A percentile compares a stretch with the other conserved stretches of the same genome.
These are phyloP conservation scores for Trichoderma gamsii DNA, from an alignment of 495 filamentous ascomycete genomes.

Conservation along the genomic window DNA sequence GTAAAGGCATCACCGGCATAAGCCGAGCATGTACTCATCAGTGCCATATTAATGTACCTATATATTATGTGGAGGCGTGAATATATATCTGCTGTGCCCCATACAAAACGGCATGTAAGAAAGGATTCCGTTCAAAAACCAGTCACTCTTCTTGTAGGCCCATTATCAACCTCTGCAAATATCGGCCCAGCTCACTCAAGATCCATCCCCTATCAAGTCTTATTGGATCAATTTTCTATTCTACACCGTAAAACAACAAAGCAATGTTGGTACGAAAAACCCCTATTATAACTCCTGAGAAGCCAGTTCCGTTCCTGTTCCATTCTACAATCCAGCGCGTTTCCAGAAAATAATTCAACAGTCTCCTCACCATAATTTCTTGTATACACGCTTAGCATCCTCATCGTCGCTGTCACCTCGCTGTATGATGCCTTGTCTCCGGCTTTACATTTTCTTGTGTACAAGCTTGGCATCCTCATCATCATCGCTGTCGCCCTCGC, in stretches of 20 bases:
- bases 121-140: no score
- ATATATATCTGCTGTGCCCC: no score
- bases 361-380: conserved; percentile 29
- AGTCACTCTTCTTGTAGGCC: neutral
- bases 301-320: neutral
- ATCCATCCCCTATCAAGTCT: neutral
- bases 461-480: conserved; percentile 66
- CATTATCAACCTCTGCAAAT: neutral
- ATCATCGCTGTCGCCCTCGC: conserved; percentile 51
- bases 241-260: neutral
- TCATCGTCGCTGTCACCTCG: conserved; percentile 56
- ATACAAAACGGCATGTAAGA: no score
- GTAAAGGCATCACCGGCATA: neutral
- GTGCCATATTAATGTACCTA: no score
- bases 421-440: conserved; percentile 55
- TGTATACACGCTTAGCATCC: conserved; percentile 54
- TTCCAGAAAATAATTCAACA: neutral
- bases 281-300: neutral
- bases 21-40: no score
- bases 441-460: conserved; percentile 39
- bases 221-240: neutral
- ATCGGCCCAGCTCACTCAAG: neutral
- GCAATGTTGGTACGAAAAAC: neutral
- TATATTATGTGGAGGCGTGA: no score
- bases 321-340: neutral